These are phyloP conservation scores for Blastocystis sp. DNA, from an alignment of 352 stramenopile species.

Conservation along the genomic window DNA sequence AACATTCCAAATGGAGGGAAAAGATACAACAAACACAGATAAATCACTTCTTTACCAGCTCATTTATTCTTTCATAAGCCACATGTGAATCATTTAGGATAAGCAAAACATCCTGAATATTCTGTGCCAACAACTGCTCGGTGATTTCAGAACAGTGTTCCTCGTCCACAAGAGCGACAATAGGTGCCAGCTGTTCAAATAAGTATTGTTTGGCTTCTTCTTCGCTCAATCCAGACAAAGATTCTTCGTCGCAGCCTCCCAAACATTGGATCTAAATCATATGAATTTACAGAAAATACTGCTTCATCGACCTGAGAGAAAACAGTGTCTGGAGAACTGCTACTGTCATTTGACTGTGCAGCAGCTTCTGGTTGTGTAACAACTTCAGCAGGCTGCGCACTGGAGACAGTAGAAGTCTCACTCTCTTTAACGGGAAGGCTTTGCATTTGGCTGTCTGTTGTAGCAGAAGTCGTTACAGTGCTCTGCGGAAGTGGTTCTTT, in stretches of 20 bases:
- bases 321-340: not conserved
- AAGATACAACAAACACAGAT: constrained; percentile 43
- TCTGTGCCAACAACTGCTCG: not conserved
- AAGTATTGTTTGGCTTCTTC: not conserved
- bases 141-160: not conserved
- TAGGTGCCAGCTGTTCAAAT: not conserved
- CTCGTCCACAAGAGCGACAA: constrained; percentile 5
- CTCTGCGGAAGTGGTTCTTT: not conserved
- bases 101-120: not conserved
- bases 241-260: not conserved
- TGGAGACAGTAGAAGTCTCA: too few species aligned
- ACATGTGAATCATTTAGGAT: not conserved
- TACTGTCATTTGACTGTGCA: not conserved
- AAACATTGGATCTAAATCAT: not conserved
- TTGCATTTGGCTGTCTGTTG: not conserved
- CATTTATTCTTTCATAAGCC: not conserved
- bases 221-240: not conserved
- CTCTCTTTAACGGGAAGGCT: not conserved
- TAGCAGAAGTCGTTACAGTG: not conserved
- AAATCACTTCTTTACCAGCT: not conserved
- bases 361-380: not conserved
- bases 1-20: constrained; percentile 7
- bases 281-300: not conserved
- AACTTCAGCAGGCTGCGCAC: not conserved
- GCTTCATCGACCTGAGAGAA: not conserved